These are phyloP conservation scores for Yarrowia divulgata DNA, from an alignment of 805 yeast species.

Conservation along the genomic window DNA sequence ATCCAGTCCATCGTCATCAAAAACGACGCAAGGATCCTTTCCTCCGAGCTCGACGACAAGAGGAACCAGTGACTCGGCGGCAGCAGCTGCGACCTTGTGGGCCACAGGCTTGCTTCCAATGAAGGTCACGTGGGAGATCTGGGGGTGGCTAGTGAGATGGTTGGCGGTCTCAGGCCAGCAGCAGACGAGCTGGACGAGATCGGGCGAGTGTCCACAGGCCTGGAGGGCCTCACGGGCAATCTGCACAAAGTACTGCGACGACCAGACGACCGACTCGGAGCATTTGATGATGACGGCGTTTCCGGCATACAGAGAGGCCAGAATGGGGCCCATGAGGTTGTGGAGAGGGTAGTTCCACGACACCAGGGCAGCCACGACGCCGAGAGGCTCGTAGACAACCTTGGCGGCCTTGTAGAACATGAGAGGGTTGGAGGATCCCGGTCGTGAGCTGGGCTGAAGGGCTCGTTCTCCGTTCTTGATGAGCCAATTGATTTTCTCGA, in stretches of 20 bases:
- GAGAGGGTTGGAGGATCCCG: constrained; percentile 85
- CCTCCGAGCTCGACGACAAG: constrained; percentile 97
- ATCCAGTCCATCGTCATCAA: constrained; percentile 63
- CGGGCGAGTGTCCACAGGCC: constrained; percentile 77
- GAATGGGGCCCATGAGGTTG: constrained; percentile 88
- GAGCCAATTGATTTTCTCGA: constrained; percentile 92
- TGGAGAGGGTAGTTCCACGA: constrained; percentile 99
- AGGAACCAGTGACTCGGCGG: constrained; percentile 87
- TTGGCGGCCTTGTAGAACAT: constrained; percentile 93
- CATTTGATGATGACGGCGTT: constrained; percentile 91
- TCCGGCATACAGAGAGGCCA: constrained; percentile 89
- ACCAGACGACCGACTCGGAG: constrained; percentile 96
- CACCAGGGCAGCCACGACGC: constrained; percentile 86
- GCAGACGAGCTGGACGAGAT: constrained; percentile 84
- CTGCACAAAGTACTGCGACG: constrained; percentile 77
- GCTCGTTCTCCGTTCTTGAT: constrained; percentile 79
- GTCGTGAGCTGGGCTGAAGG: constrained; percentile 72
- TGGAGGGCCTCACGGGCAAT: constrained; percentile 75
- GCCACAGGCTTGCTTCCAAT: constrained; percentile 97
- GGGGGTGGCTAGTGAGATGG: constrained; percentile 81
- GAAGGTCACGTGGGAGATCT: constrained; percentile 86
- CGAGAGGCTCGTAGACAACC: constrained; percentile 91
- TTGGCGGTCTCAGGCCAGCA: constrained; percentile 92
- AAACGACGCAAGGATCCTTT: constrained; percentile 86
- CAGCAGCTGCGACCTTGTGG: constrained; percentile 81